Base-by-base conservation (phyloP, 495 filamentous ascomycete genomes). In the Gamarada debralockiae region DNA sequence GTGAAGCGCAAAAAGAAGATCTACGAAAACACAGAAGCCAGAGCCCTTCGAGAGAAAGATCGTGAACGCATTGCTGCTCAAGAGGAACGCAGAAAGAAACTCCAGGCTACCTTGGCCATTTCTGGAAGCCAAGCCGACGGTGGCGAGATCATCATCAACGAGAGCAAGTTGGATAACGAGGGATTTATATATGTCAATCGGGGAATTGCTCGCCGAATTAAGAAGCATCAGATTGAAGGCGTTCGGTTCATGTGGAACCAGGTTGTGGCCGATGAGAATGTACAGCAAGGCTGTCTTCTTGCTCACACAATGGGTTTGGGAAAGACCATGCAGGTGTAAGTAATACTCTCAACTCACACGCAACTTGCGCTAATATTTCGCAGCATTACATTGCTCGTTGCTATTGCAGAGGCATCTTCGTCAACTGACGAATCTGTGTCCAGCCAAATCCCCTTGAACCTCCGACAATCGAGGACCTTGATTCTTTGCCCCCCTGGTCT, bases 271-370 rank as follows among this genome's bases (percentile, higher is more conserved):
- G 59, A 66, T 18, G 39, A 48, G 10, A 42, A 58, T 5, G 17
- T 20, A 3, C 71, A 70, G 21, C 81, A 87, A 63, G 92, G 92
- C 5, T 95, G 89, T 59, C 72, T 97, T 2, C 77, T 97, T 24
- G 89, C 92, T 2, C 92, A 96, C 64, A 89, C 89, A 1, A 96
- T 96, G 92, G 92, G 92, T 2, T 67, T 97, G 14, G 92, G 92
- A 13, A 97, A 97, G 67, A 96, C 92, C 0, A 87, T 96, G 81
- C 92, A 96, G 70, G 79, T 81, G 53, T 56, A 44, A 51, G 53
- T 44, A 21, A n/a, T 42, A 20, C 23, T 54, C 25, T 23, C 39
- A 36, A 36, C 3, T 56, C 50, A 42, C 13, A 38, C 14, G 12
- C 14, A 23, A 23, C 23, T 20, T n/a, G 6, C 22, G 40, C 42